Percentiles rank a stretch among this genome's conserved stretches.
Conservation (phyloP, 2,329 filamentous ascomycete genomes). For the Raffaelea deltoideospora region DNA sequence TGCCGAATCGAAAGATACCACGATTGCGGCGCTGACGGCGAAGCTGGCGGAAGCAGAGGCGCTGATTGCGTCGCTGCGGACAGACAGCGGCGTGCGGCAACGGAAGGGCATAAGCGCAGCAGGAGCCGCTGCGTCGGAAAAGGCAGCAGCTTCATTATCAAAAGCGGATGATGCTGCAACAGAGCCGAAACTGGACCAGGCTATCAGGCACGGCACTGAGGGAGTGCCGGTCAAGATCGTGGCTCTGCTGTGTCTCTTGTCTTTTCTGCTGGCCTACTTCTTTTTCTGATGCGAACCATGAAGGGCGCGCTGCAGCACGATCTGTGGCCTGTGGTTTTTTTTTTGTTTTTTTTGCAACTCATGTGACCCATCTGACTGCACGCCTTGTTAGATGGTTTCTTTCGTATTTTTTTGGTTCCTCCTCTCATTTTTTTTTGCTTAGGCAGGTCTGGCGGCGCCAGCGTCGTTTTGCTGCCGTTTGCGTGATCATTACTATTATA, state of each 20-base stretch:
- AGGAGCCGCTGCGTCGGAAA: slow-evolving; percentile 20
- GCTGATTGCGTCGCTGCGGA: slow-evolving; percentile 52
- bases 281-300: slow-evolving; percentile 55
- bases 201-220: slow-evolving; percentile 42
- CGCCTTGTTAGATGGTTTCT: too few relatives aligned
- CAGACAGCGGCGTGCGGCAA: slow-evolving; percentile 63
- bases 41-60: slow-evolving; percentile 49
- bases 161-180: slow-evolving; percentile 18
- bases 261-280: slow-evolving; percentile 89
- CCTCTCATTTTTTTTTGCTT: too few relatives aligned
- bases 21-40: slow-evolving; percentile 15
- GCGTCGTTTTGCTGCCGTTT: too few relatives aligned
- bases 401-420: too few relatives aligned
- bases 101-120: slow-evolving; percentile 38
- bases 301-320: too few relatives aligned
- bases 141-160: slow-evolving; percentile 21
- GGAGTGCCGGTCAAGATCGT: slow-evolving; percentile 81
- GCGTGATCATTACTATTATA: too few relatives aligned
- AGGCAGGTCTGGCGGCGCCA: too few relatives aligned
- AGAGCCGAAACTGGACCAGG: slow-evolving; percentile 31
- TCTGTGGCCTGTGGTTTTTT: too few relatives aligned
- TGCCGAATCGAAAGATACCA: slow-evolving; percentile 6
- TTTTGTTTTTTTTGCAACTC: background rate
- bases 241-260: slow-evolving; percentile 69
- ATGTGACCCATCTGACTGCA: too few relatives aligned